Evolutionary conservation across 202 grass and related monocot species (phyloP), one percentile per base, ranked within the genome.

Genomic region (Musa balbisiana): DNA sequence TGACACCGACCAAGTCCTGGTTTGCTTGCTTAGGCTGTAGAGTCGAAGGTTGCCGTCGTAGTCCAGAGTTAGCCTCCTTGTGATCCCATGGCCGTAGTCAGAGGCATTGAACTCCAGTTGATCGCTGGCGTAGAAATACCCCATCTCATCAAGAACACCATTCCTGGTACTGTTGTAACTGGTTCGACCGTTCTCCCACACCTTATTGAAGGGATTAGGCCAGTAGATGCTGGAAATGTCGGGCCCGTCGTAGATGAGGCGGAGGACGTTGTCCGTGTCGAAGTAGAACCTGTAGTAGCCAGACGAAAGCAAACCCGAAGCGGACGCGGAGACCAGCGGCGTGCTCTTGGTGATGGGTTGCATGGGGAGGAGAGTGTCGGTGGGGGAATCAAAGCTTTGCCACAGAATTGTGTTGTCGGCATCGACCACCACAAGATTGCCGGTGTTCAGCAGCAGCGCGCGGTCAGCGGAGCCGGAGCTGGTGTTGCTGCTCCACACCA

Each of bases 301-400:
- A 1, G 90, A 83, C 75, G 51, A 83, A 0, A 83, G 63, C 21
- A 66, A 24, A 24, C 84, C 84, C 55, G 22, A 75, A 6, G 70
- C 79, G 50, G 74, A 49, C 0, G 82, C 71, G 5, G 91, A 93
- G 56, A 90, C 81, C 66, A 93, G 79, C 0, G 73, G 52, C 27
- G 62, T 85, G 83, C 88, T 76, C 56, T 84, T 86, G 2, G 85
- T 93, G 62, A 93, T 82, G 25, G 78, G 82, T 68, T 93, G 91
- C 8, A 33, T 58, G 0, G 87, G 66, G 50, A 92, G 90, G 2
- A 92, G 87, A 12, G 87, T 86, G 77, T 90, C 87, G 0, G 87
- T 93, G 11, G 91, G 91, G 79, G 81, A 85, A 21, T 93, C 87
- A 78, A 90, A 93, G 86, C 87, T 93, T 74, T 93, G 87, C 81